phyloP scores from a whole-genome alignment of 2,329 filamentous ascomycete species.

The Gnomoniopsis sp. region DNA sequence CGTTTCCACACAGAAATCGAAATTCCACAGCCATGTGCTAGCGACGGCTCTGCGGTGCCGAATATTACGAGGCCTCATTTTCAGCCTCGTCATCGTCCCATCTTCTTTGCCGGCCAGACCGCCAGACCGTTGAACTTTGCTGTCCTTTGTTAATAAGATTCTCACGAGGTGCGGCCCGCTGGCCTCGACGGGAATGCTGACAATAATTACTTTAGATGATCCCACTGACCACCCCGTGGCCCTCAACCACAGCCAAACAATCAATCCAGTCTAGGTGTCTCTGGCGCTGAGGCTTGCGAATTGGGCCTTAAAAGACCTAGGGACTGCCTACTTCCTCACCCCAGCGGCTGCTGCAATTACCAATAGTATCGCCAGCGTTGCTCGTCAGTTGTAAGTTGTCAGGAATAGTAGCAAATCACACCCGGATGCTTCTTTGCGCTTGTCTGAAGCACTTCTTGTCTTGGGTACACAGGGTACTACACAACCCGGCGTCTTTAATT shows the following conservation, averaged over 20 bases:
- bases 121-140: not conserved
- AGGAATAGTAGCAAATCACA: not conserved
- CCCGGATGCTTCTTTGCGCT: not conserved
- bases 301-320: not conserved
- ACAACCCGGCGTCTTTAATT: constrained; percentile 1
- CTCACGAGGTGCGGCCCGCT: not conserved
- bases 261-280: not conserved
- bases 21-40: not conserved
- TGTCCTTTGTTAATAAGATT: too few relatives aligned
- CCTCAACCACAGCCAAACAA: constrained; percentile 3
- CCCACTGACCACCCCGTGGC: not conserved
- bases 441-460: constrained; percentile 8
- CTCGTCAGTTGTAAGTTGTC: too few relatives aligned
- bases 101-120: not conserved
- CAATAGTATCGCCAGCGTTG: too few relatives aligned
- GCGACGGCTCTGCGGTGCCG: not conserved
- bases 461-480: not conserved
- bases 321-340: not conserved
- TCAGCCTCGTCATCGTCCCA: constrained; percentile 8
- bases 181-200: constrained; percentile 2
- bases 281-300: not conserved
- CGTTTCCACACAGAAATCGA: not conserved
- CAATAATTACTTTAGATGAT: constrained; percentile 3
- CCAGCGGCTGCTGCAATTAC: not conserved
- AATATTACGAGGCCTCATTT: not conserved